These are phyloP conservation scores for Lanmaoa rubissima DNA, from an alignment of 768 basidiomycete genomes.

Conservation along the genomic window DNA sequence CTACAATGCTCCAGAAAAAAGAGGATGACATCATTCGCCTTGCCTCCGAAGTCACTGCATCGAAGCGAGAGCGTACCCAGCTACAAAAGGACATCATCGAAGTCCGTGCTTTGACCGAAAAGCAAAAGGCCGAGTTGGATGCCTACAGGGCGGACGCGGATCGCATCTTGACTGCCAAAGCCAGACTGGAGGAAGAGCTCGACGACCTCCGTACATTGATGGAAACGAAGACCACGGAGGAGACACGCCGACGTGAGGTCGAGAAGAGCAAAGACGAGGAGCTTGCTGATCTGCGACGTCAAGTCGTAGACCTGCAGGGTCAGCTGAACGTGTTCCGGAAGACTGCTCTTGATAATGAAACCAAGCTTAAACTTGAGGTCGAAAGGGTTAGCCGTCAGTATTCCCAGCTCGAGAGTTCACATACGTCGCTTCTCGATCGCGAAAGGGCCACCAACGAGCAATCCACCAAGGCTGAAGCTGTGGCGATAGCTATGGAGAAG, in stretches of 20 bases:
- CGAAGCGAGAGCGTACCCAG: slow-evolving; percentile 53
- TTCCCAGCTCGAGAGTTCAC: slow-evolving; percentile 53
- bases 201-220: slow-evolving; percentile 84
- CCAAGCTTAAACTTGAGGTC: slow-evolving; percentile 72
- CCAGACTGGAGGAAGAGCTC: slow-evolving; percentile 75
- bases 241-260: slow-evolving; percentile 76
- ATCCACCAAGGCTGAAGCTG: slow-evolving; percentile 46
- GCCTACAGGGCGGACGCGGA: slow-evolving; percentile 56
- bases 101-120: slow-evolving; percentile 67
- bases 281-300: slow-evolving; percentile 64
- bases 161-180: slow-evolving; percentile 43
- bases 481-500: slow-evolving; percentile 62
- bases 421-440: slow-evolving; percentile 62
- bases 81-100: slow-evolving; percentile 62
- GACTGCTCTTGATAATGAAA: slow-evolving; percentile 61
- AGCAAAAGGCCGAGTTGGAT: slow-evolving; percentile 58
- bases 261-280: slow-evolving; percentile 89
- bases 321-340: slow-evolving; percentile 68
- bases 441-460: slow-evolving; percentile 53
- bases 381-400: slow-evolving; percentile 64
- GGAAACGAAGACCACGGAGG: slow-evolving; percentile 84
- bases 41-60: slow-evolving; percentile 48
- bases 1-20: slow-evolving; percentile 71
- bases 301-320: slow-evolving; percentile 58
- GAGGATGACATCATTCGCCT: slow-evolving; percentile 67